Conservation (phyloP, 352 stramenopile species). For the Thalassiosira hispida region DNA sequence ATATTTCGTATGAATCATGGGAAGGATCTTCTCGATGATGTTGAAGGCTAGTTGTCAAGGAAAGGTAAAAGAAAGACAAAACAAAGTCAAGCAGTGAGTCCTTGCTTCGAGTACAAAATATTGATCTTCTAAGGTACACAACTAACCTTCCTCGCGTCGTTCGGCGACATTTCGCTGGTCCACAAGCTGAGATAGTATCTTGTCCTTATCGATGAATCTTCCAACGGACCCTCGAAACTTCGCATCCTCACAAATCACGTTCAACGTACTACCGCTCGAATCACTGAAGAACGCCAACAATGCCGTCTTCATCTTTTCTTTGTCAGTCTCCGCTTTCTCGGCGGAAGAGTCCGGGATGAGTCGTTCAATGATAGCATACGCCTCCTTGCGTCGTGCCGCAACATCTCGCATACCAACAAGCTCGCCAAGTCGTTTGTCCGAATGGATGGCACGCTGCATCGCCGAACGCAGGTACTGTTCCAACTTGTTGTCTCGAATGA, state of each 20-base stretch:
- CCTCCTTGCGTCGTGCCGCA: background rate
- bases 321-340: background rate
- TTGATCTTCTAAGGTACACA: no score
- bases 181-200: background rate
- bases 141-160: conserved; percentile 4
- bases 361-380: conserved; percentile 3
- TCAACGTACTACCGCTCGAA: background rate
- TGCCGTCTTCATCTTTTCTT: background rate
- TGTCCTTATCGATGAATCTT: conserved; percentile 6
- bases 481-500: background rate
- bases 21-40: conserved; percentile 6
- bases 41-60: no score
- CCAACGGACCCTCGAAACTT: background rate
- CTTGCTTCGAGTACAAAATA: no score
- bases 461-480: background rate
- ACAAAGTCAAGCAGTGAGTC: no score
- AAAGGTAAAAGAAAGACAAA: no score
- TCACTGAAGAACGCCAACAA: background rate
- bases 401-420: background rate
- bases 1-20: background rate
- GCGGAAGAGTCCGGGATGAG: background rate
- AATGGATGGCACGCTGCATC: background rate
- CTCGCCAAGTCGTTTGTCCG: background rate
- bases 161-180: background rate
- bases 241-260: background rate